phyloP scores from a whole-genome alignment of 345 rosid species.

The Mangifera indica region DNA sequence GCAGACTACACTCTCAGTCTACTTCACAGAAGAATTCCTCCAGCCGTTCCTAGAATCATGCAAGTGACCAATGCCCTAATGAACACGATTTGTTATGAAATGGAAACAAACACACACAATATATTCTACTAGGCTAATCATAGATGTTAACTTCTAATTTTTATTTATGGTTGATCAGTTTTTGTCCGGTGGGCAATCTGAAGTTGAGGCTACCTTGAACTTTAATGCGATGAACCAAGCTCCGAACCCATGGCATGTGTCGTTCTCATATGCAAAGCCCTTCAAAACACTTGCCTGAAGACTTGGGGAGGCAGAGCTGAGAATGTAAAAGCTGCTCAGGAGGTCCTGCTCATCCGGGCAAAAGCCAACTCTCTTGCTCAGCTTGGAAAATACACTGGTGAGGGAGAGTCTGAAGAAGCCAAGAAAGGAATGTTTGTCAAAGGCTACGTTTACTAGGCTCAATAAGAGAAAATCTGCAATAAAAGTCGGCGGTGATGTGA shows the following conservation, averaged over 20 bases:
- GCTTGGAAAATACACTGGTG: constrained; percentile 81
- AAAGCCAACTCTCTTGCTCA: constrained; percentile 83
- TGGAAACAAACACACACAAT: neutral
- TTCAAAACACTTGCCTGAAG: constrained; percentile 83
- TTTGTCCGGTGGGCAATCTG: constrained; percentile 95
- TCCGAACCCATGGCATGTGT: constrained; percentile 88
- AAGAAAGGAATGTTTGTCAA: constrained; percentile 83
- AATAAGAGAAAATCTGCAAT: neutral
- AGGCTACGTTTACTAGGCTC: constrained; percentile 58
- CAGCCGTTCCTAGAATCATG: constrained; percentile 34
- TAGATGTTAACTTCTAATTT: neutral
- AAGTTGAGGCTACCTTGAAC: constrained; percentile 90
- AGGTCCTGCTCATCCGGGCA: constrained; percentile 58
- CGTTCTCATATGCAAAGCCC: constrained; percentile 85
- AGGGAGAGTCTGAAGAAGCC: constrained; percentile 81
- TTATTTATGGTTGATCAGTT: constrained; percentile 42
- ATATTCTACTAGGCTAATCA: neutral
- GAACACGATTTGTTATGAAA: neutral
- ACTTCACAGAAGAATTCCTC: constrained; percentile 27
- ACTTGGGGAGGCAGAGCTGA: constrained; percentile 82
- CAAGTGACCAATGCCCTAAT: neutral
- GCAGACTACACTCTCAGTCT: constrained; percentile 34
- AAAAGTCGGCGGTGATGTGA: neutral
- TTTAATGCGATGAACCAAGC: constrained; percentile 87
- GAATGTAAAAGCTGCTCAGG: constrained; percentile 77